phyloP scores from a whole-genome alignment of 2,329 filamentous ascomycete genomes.

The Alternaria ventricosa region DNA sequence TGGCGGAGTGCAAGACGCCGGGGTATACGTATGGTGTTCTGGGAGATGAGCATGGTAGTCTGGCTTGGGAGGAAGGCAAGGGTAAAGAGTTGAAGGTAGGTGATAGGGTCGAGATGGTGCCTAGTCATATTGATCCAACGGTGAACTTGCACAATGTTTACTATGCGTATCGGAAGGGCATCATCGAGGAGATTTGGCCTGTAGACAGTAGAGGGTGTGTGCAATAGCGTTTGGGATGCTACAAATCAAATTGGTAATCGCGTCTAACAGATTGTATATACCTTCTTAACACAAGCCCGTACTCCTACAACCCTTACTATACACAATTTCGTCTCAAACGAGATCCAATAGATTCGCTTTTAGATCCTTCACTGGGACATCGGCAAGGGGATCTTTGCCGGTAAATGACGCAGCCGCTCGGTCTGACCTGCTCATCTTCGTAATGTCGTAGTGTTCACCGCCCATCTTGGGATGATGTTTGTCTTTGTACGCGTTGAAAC shows the following conservation, averaged over 20 bases:
- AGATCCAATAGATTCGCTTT: constrained; percentile 13
- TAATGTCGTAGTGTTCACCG: constrained; percentile 27
- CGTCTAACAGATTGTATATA: background rate
- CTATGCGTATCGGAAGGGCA: constrained; percentile 56
- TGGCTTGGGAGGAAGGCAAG: constrained; percentile 54
- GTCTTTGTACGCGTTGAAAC: constrained; percentile 15
- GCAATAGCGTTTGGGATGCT: constrained; percentile 42
- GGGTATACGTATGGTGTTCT: constrained; percentile 55
- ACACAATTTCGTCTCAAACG: background rate
- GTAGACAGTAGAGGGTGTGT: constrained; percentile 61
- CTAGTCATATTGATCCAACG: constrained; percentile 63
- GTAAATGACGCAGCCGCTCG: constrained; percentile 13
- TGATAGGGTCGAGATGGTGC: constrained; percentile 60
- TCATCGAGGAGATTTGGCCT: constrained; percentile 60
- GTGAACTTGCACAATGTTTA: constrained; percentile 61
- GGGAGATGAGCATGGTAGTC: constrained; percentile 59
- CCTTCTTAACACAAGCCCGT: background rate
- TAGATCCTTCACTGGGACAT: constrained; percentile 11
- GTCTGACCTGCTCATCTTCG: constrained; percentile 22
- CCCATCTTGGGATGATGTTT: constrained; percentile 4
- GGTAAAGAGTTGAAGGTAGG: constrained; percentile 50
- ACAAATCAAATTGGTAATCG: background rate
- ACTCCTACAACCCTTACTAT: background rate
- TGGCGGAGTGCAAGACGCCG: constrained; percentile 55
- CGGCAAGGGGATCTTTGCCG: constrained; percentile 21